Conservation (phyloP, 1,284 basidiomycete genomes). For the Tylopilus sp. region DNA sequence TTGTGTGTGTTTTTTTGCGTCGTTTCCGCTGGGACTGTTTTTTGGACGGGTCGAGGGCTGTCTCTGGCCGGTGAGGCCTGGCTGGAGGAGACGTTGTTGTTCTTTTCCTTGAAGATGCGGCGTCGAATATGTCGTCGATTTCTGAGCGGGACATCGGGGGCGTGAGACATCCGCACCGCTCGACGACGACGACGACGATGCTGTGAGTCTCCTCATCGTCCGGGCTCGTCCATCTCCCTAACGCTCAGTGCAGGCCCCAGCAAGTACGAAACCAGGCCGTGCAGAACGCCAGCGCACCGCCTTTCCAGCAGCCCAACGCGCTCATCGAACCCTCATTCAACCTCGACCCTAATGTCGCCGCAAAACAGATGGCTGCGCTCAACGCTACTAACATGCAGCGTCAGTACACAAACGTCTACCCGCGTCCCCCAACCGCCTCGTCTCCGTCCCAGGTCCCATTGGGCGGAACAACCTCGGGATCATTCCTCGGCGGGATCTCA, state of each 20-base stretch:
- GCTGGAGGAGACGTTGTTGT: conserved; percentile 26
- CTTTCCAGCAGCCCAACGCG: conserved; percentile 17
- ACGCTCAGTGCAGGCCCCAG: conserved; percentile 31
- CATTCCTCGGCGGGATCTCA: conserved; percentile 59
- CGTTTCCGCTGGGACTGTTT: conserved; percentile 12
- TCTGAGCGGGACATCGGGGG: conserved; percentile 50
- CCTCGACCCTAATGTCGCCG: conserved; percentile 51
- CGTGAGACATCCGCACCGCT: conserved; percentile 22
- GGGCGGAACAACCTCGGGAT: conserved; percentile 60
- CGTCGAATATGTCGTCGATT: conserved; percentile 72
- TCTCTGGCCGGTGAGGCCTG: conserved; percentile 19
- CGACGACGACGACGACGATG: conserved; percentile 29
- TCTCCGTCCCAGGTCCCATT: conserved; percentile 27
- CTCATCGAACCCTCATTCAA: conserved; percentile 36
- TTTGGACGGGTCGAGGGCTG: conserved; percentile 25
- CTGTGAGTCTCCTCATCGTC: conserved; percentile 30
- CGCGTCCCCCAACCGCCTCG: conserved; percentile 40
- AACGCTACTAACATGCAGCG: conserved; percentile 59
- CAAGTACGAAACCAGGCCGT: conserved; percentile 32
- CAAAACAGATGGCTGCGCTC: conserved; percentile 74
- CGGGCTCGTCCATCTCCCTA: not conserved
- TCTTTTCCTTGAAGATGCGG: conserved; percentile 43
- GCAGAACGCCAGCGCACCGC: conserved; percentile 15
- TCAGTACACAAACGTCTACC: conserved; percentile 45
- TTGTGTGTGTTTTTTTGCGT: conserved; percentile 26